phyloP scores from a whole-genome alignment of 306 rosid species.

The Trifolium repens region DNA sequence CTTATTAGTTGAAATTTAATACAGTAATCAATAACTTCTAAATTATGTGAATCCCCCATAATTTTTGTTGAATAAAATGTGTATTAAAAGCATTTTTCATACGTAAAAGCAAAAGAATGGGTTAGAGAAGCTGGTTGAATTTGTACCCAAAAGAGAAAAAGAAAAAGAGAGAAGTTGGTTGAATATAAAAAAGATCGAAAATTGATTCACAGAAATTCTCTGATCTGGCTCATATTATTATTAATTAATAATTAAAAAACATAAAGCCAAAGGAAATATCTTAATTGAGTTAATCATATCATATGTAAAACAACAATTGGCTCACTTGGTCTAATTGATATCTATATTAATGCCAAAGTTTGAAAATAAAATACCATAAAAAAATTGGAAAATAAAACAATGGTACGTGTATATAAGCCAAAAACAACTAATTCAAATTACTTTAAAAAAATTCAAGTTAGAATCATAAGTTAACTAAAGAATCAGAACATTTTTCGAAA shows the following conservation, averaged over 20 bases:
- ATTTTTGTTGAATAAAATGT: no score
- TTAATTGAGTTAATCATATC: neutral
- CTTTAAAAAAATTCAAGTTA: conserved; percentile 2
- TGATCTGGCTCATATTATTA: neutral
- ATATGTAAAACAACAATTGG: conserved; percentile 22
- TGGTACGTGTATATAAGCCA: neutral
- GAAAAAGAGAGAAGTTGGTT: no score
- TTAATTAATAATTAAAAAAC: neutral
- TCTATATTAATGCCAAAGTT: no score
- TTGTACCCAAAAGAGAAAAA: no score
- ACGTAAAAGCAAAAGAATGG: no score
- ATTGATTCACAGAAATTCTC: conserved; percentile 23
- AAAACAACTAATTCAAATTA: conserved; percentile 2
- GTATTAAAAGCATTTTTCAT: no score
- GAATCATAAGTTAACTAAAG: conserved; percentile 24
- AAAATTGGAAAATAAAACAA: neutral
- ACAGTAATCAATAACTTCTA: no score
- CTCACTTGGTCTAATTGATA: conserved; percentile 24
- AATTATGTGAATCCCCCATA: no score
- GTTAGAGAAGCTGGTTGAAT: no score
- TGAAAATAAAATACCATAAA: no score
- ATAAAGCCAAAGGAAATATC: neutral
- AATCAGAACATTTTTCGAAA: neutral
- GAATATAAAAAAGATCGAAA: conserved; percentile 17
- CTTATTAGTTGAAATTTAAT: no score